Evolutionary conservation across 768 basidiomycete genomes (phyloP).

Genomic region (Sistotremastrum niveocremeum): DNA sequence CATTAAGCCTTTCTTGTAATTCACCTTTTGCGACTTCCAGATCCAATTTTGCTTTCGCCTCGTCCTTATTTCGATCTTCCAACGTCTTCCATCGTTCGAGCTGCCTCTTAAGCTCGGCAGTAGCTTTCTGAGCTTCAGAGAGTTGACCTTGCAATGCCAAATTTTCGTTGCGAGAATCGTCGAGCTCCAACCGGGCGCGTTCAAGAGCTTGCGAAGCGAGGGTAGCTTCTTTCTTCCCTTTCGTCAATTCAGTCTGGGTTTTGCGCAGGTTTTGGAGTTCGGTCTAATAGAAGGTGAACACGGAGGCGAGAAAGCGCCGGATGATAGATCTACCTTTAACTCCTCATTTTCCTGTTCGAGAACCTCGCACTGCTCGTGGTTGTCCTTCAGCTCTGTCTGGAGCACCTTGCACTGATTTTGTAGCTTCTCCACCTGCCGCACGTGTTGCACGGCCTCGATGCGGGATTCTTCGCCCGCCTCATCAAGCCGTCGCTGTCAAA

Average conservation of each 20-base stretch:
- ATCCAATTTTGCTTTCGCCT: slow-evolving; percentile 39
- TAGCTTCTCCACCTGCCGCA: no score
- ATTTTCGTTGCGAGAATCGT: slow-evolving; percentile 37
- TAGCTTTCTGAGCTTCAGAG: slow-evolving; percentile 44
- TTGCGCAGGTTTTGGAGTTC: slow-evolving; percentile 32
- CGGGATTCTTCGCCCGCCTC: not conserved
- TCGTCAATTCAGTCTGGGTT: slow-evolving; percentile 31
- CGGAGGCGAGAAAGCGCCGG: not conserved
- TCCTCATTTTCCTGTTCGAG: slow-evolving; percentile 10
- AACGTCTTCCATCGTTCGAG: slow-evolving; percentile 55
- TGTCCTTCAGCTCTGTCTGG: slow-evolving; percentile 16
- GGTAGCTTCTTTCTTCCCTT: slow-evolving; percentile 18
- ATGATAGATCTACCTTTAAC: slow-evolving; percentile 14
- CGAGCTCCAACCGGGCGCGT: slow-evolving; percentile 42
- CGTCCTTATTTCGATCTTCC: slow-evolving; percentile 45
- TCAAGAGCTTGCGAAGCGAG: slow-evolving; percentile 35
- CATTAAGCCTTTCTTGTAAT: slow-evolving; percentile 23
- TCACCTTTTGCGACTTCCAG: slow-evolving; percentile 42
- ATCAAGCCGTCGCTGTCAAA: slow-evolving; percentile 8
- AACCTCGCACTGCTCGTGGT: slow-evolving; percentile 18
- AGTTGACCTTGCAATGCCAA: slow-evolving; percentile 42
- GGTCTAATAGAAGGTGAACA: slow-evolving; percentile 16
- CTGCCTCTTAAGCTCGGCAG: slow-evolving; percentile 44
- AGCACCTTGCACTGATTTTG: slow-evolving; percentile 13
- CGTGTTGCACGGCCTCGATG: no score